Conservation (phyloP, 2,329 filamentous ascomycete species). For the Diaporthe velutina region DNA sequence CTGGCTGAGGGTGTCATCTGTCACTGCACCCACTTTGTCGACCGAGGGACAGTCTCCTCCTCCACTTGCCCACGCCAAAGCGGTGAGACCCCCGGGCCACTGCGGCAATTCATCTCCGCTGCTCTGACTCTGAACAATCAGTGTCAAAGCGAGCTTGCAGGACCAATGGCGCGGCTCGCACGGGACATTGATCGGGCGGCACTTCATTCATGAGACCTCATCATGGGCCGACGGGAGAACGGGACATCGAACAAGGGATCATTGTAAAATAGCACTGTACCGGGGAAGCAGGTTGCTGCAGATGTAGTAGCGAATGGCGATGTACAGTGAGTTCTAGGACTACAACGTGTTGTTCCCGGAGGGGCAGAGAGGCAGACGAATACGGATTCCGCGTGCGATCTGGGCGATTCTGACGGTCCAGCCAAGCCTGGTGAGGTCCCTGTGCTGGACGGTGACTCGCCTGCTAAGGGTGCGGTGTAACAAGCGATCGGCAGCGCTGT, state of each 20-base stretch:
- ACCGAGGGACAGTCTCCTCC: neutral
- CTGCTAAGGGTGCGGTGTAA: conserved; percentile 2
- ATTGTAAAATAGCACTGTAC: neutral
- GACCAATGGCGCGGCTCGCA: conserved; percentile 16
- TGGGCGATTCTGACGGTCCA: neutral
- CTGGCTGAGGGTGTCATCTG: conserved; percentile 6
- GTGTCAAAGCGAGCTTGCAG: conserved; percentile 12
- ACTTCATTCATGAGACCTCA: conserved; percentile 2
- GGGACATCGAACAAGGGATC: neutral
- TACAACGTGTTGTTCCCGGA: neutral
- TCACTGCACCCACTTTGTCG: neutral
- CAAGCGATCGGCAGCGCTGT: conserved; percentile 13
- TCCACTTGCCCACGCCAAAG: conserved; percentile 19
- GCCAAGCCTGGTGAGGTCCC: conserved; percentile 13
- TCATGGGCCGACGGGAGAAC: conserved; percentile 19
- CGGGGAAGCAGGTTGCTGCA: conserved; percentile 17
- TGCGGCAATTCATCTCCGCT: conserved; percentile 26
- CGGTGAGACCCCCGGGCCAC: conserved; percentile 9
- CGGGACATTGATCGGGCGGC: neutral
- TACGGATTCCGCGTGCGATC: neutral
- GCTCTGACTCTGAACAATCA: conserved; percentile 17
- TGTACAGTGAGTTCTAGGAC: neutral
- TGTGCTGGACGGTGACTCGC: conserved; percentile 13
- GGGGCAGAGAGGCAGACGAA: neutral
- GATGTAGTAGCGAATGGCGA: neutral